These are phyloP conservation scores for Pleurotus sapidus DNA, from an alignment of 768 basidiomycete genomes.

Conservation along the genomic window DNA sequence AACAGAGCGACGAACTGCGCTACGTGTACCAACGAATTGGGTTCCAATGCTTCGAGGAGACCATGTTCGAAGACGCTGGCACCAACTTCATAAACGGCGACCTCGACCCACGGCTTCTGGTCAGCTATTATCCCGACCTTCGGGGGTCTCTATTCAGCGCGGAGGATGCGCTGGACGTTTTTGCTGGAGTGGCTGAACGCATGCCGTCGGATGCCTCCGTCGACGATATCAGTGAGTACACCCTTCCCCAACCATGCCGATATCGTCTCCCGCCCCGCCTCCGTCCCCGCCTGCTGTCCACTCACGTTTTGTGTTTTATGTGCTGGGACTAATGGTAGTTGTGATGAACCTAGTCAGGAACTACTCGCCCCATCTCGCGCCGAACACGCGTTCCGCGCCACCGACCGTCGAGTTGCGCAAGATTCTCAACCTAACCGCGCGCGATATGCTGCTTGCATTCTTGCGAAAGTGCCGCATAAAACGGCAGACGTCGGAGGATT, in stretches of 20 bases:
- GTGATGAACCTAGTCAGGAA: conserved; percentile 87
- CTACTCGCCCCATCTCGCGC: conserved; percentile 83
- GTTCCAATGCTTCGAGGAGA: conserved; percentile 74
- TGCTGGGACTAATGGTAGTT: conserved; percentile 78
- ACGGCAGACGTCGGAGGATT: conserved; percentile 32
- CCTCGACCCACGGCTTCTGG: conserved; percentile 78
- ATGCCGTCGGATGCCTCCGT: conserved; percentile 69
- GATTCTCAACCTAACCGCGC: conserved; percentile 61
- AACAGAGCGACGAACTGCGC: conserved; percentile 63
- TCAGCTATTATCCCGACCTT: conserved; percentile 80
- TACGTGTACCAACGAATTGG: conserved; percentile 84
- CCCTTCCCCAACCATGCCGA: conserved; percentile 18
- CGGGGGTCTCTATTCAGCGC: conserved; percentile 57
- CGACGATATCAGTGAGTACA: conserved; percentile 82
- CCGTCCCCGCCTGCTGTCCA: conserved; percentile 21
- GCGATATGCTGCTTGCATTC: conserved; percentile 72
- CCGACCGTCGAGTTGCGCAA: conserved; percentile 67
- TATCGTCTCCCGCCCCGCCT: conserved; percentile 20
- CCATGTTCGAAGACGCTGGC: conserved; percentile 81
- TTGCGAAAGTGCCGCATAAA: conserved; percentile 59
- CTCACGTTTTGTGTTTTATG: conserved; percentile 31
- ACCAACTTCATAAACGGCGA: conserved; percentile 75
- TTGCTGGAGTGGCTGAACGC: conserved; percentile 68
- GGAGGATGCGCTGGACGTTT: conserved; percentile 63
- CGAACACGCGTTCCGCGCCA: conserved; percentile 63